These are phyloP conservation scores for Entelexis paramagnoliae DNA, from an alignment of 1,139 yeast species.

Conservation along the genomic window DNA sequence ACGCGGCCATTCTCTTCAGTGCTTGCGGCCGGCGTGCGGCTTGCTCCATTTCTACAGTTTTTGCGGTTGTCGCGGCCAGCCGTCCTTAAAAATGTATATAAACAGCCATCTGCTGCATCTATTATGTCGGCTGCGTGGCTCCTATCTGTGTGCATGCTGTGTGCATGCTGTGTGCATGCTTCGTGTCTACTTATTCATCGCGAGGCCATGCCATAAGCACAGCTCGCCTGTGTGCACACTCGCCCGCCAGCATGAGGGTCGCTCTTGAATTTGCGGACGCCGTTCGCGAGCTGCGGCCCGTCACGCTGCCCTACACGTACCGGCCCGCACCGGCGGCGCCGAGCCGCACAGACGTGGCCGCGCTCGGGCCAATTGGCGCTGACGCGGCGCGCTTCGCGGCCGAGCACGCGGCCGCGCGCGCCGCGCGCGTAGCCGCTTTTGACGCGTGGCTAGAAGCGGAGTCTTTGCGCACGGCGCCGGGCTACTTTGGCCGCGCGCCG, in stretches of 20 bases:
- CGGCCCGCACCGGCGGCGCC: conserved; percentile 2
- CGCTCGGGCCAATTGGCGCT: not conserved
- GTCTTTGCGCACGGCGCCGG: conserved; percentile 12
- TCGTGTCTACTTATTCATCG: too few relatives aligned
- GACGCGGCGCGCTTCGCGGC: not conserved
- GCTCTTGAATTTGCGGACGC: not conserved
- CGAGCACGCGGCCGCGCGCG: not conserved
- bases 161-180: too few relatives aligned
- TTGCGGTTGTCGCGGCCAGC: too few relatives aligned
- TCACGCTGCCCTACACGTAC: conserved; percentile 9
- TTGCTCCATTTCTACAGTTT: too few relatives aligned
- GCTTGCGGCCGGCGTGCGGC: too few relatives aligned
- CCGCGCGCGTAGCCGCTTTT: not conserved
- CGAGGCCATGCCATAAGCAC: too few relatives aligned
- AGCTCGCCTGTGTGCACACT: too few relatives aligned
- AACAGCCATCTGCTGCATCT: too few relatives aligned
- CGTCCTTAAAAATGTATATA: too few relatives aligned
- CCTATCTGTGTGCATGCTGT: too few relatives aligned
- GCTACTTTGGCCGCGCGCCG: conserved; percentile 5
- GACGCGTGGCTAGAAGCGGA: conserved; percentile 8
- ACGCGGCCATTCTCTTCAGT: too few relatives aligned
- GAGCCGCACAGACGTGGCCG: not conserved
- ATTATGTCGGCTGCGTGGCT: too few relatives aligned
- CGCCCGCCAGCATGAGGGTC: conserved; percentile 1
- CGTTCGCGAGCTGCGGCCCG: conserved; percentile 8